Base-by-base conservation (phyloP, 352 stramenopile genomes). In the Phytophthora colocasiae region DNA sequence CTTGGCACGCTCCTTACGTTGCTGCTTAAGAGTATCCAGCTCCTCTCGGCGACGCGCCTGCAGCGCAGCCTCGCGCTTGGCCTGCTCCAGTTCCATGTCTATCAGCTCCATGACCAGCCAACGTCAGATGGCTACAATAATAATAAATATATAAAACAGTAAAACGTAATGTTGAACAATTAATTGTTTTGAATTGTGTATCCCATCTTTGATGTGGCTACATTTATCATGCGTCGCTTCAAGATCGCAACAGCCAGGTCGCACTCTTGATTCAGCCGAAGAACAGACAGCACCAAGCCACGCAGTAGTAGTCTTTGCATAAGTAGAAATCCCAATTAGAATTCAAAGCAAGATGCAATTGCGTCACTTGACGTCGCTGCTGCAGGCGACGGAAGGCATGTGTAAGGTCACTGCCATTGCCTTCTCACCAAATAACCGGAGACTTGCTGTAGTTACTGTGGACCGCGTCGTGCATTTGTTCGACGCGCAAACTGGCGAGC, bases 401-500 rank as follows among this genome's bases (percentile, higher is more conserved):
- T 86, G 78, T 65, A 98, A 98, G 71, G 90, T 98, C 51, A 98
- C 95, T 39, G 87, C 94, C 4, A 81, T 98, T 48, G 79, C 86
- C 26, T 98, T 91, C 78, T 97, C 95, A 45, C 91, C 95, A 29
- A 98, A 98, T 74, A 98, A 97, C 59, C 87, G 87, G 22, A 85
- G 90, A 36, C 83, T 98, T 7, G 95, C 95, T 0, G 89, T 98
- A 29, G 95, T 97, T 34, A 98, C 93, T 0, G 90, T 97, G 27
- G 94, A 98, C 55, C 81, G 93, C 56, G 90, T 98, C n/a, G 93
- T 98, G 53, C 80, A 94, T 55, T 83, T 98, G 54, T 98, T 97
- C 65, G 93, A 98, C 58, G 92, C 95, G 14, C 74, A 97, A 48
- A 97, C 87, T 2, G 95, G 95, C 8, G 91, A 98, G 65, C 81